Percentiles rank a stretch among this genome's conserved stretches.
Conservation (phyloP, 2,329 filamentous ascomycete species). For the Clonostachys solani region DNA sequence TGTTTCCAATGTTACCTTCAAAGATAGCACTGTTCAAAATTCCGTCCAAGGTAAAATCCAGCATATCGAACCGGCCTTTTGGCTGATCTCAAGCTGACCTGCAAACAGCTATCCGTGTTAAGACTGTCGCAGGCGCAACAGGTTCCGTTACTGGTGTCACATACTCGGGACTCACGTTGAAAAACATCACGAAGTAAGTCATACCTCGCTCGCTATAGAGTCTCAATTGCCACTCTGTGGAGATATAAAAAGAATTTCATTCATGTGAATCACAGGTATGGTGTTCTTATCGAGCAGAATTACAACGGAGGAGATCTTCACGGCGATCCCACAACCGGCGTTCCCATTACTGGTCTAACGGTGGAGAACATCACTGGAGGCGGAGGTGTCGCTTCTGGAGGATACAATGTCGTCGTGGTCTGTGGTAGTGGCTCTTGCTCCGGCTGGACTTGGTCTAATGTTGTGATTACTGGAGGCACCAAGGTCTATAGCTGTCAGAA, state of each 20-base stretch:
- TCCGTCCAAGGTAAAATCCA: conserved; percentile 39
- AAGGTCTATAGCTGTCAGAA: too few species aligned
- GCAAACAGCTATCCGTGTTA: conserved; percentile 30
- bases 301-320: conserved; percentile 43
- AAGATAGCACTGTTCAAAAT: conserved; percentile 42
- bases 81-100: too few species aligned
- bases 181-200: conserved; percentile 20
- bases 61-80: too few species aligned
- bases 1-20: conserved; percentile 45
- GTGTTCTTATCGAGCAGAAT: conserved; percentile 34
- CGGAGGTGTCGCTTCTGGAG: conserved; percentile 32
- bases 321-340: conserved; percentile 38
- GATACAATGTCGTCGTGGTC: conserved; percentile 44
- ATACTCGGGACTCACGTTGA: conserved; percentile 36
- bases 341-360: conserved; percentile 48
- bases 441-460: conserved; percentile 47
- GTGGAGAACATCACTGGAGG: conserved; percentile 28
- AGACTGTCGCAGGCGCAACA: conserved; percentile 40
- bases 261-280: conserved; percentile 19
- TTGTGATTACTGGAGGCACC: conserved; percentile 44
- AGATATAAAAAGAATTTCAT: too few species aligned
- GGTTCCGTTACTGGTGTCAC: conserved; percentile 36
- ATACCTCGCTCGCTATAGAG: too few species aligned
- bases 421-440: conserved; percentile 38
- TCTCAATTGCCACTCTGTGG: too few species aligned